Conservation (phyloP, 208 protist species). For the Trypanosoma avium region DNA sequence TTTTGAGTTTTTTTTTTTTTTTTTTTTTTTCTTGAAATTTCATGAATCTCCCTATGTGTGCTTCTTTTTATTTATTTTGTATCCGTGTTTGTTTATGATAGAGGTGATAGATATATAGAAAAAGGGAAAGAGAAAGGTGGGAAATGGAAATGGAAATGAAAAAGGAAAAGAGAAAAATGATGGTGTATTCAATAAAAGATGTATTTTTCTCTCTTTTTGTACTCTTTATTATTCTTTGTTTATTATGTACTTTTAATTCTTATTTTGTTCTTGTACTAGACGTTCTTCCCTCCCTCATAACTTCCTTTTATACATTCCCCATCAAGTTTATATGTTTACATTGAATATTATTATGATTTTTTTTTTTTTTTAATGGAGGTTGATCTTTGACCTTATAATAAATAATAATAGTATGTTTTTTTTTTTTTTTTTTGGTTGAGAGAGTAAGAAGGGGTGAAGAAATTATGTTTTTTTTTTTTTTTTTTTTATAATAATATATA, state of each 20-base stretch:
- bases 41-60: too few relatives aligned
- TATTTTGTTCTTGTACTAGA: constrained; percentile 9
- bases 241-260: constrained; percentile 27
- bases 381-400: too few relatives aligned
- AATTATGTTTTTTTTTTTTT: too few relatives aligned
- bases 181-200: not conserved
- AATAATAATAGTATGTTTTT: too few relatives aligned
- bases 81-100: not conserved
- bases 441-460: not conserved
- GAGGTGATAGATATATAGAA: not conserved
- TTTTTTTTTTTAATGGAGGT: constrained; percentile 11
- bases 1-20: not conserved
- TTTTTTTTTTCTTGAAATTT: constrained; percentile 10
- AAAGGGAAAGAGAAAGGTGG: not conserved
- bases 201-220: not conserved
- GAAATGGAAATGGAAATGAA: not conserved
- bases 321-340: too few relatives aligned
- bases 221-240: too few relatives aligned
- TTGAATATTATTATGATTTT: too few relatives aligned
- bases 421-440: constrained; percentile 24
- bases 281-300: too few relatives aligned
- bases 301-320: too few relatives aligned
- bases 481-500: too few relatives aligned
- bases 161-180: not conserved
- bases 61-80: too few relatives aligned